Evolutionary conservation across 768 basidiomycete genomes (phyloP), one percentile per base, ranked within the genome.

Genomic region (Termitomyces sp.): DNA sequence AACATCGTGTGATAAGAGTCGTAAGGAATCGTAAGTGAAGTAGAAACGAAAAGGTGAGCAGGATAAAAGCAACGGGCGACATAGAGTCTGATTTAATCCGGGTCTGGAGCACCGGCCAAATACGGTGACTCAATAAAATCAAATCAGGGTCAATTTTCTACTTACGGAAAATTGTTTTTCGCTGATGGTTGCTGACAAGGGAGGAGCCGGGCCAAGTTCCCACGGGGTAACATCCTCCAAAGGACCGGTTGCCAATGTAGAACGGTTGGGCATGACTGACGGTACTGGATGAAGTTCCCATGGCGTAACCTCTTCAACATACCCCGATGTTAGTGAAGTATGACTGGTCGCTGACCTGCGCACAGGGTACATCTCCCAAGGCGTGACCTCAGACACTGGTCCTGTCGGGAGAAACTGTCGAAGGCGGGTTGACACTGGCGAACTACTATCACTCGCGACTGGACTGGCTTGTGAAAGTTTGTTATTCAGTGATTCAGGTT

Each of bases 241-340:
- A 26, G 64, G 65, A 36, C 69, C 69, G 14, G 66, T 70, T 38
- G 62, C 60, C 49, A 67, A 62, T 30, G 66, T 65, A 22, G 67
- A 66, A 47, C 65, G 65, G 16, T 52, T 35, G 8, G 65, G 63
- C 36, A 64, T 50, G 11, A 60, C 41, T 36, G 60, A 54, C 18
- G 70, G 69, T 35, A 64, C 66, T n/a, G 68, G 66, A 54, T 68
- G 63, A 24, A 71, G 50, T 61, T 70, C 69, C 69, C 69, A 70
- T 54, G 70, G 70, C 35, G 65, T 70, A 18, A 71, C 69, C 43
- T 70, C 69, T 43, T 70, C 68, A 50, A 69, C 54, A 32, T 62
- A 62, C 22, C 66, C 66, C 47, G 68, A 62, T 8, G 65, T 62
- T 35, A 67, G 46, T 26, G 67, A 65, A 30, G 67, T 62, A 3